Evolutionary conservation across 2,329 filamentous ascomycete species (phyloP).

Genomic region (Phoma sp.): DNA sequence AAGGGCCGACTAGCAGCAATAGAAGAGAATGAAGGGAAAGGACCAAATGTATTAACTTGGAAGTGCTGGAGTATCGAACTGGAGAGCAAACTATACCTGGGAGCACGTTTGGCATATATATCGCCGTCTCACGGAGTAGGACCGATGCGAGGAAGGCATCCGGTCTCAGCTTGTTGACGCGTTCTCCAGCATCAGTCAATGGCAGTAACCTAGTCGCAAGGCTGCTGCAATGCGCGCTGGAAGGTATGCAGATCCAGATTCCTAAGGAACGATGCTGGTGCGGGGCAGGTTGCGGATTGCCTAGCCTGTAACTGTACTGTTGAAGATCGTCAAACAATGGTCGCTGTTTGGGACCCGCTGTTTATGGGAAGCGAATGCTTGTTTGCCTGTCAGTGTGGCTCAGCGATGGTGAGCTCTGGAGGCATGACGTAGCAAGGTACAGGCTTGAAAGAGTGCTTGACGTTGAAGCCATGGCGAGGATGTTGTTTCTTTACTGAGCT

Average conservation of each 20-base stretch:
- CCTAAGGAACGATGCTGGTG: slow-evolving; percentile 27
- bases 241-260: slow-evolving; percentile 20
- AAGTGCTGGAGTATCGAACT: slow-evolving; percentile 17
- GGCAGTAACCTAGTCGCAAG: slow-evolving; percentile 15
- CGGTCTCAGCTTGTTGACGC: slow-evolving; percentile 19
- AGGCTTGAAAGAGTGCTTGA: background rate
- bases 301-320: slow-evolving; percentile 30
- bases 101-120: slow-evolving; percentile 14
- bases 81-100: background rate
- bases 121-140: slow-evolving; percentile 9
- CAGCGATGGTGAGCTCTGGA: background rate
- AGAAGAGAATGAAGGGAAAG: slow-evolving; percentile 19
- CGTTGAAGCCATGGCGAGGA: background rate
- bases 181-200: slow-evolving; percentile 12
- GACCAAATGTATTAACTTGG: slow-evolving; percentile 12
- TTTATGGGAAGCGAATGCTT: slow-evolving; percentile 9
- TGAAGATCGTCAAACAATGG: slow-evolving; percentile 31
- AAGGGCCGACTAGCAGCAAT: slow-evolving; percentile 39
- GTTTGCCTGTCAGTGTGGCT: slow-evolving; percentile 16
- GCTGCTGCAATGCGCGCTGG: slow-evolving; percentile 22
- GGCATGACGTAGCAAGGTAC: slow-evolving; percentile 1
- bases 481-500: background rate
- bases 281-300: slow-evolving; percentile 26
- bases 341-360: slow-evolving; percentile 17
- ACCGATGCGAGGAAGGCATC: slow-evolving; percentile 5